Percentiles rank a stretch among this genome's conserved stretches.
These are phyloP conservation scores for Penicillium daleae DNA, from an alignment of 495 filamentous ascomycete species.

Conservation along the genomic window DNA sequence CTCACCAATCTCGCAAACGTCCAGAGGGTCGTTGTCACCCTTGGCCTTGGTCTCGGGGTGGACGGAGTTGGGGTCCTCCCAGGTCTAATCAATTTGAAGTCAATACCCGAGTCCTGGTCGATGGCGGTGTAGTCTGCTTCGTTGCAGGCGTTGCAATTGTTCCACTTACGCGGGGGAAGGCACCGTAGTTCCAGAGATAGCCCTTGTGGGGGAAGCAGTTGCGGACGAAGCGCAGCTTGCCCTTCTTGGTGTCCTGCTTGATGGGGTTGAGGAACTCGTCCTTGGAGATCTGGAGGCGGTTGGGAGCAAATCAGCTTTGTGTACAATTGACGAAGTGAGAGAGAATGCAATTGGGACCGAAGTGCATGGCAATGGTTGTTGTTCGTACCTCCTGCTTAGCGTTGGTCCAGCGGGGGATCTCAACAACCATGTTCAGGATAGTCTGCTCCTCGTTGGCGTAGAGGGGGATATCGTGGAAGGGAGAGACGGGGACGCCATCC, in stretches of 20 bases:
- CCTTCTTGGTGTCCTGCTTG: constrained; percentile 70
- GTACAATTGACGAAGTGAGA: neutral
- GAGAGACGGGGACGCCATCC: constrained; percentile 90
- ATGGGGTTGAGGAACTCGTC: constrained; percentile 97
- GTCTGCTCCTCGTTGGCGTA: constrained; percentile 94
- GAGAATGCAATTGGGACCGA: neutral
- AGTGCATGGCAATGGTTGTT: neutral
- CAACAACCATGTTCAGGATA: constrained; percentile 98
- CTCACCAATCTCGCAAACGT: constrained; percentile 99
- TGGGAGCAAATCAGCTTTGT: constrained; percentile 20
- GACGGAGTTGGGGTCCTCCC: constrained; percentile 94
- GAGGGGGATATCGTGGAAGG: constrained; percentile 98
- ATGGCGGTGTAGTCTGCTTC: neutral
- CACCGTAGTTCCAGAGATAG: constrained; percentile 99
- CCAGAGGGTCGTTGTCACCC: constrained; percentile 98
- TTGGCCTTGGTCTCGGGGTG: constrained; percentile 99
- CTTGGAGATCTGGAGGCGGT: constrained; percentile 77
- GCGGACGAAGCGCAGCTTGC: constrained; percentile 85
- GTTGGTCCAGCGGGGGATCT: constrained; percentile 99
- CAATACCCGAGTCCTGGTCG: neutral
- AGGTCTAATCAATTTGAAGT: constrained; percentile 69
- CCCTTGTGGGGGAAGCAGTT: constrained; percentile 99
- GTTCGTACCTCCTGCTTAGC: constrained; percentile 91
- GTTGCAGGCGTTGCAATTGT: neutral
- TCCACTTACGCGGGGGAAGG: constrained; percentile 86